Percentiles rank a stretch among this genome's conserved stretches.
These are phyloP conservation scores for Aspergillus tubingensis DNA, from an alignment of 2,329 filamentous ascomycete species.

Conservation along the genomic window DNA sequence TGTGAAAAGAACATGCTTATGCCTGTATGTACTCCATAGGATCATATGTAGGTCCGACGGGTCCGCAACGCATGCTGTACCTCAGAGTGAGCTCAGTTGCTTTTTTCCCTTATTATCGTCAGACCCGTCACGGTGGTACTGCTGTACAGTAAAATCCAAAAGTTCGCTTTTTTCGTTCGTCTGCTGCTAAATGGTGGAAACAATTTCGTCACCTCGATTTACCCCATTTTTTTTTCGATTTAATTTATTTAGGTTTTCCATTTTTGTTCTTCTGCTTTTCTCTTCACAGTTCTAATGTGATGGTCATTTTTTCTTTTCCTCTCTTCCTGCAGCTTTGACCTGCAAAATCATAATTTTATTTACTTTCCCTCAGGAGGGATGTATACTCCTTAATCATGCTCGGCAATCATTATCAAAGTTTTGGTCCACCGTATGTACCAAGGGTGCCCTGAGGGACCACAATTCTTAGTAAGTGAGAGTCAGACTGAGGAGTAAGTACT, in stretches of 20 bases:
- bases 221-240: background rate
- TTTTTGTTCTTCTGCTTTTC: slow-evolving; percentile 9
- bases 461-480: too few relatives aligned
- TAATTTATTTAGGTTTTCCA: slow-evolving; percentile 7
- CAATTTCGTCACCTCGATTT: background rate
- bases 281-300: background rate
- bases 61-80: slow-evolving; percentile 11
- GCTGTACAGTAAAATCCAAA: background rate
- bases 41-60: slow-evolving; percentile 10
- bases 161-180: background rate
- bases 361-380: background rate
- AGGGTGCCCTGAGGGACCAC: background rate
- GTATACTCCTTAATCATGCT: background rate
- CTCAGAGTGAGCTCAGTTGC: slow-evolving; percentile 7
- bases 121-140: slow-evolving; percentile 5
- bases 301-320: background rate
- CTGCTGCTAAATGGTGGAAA: background rate
- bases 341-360: background rate
- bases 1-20: background rate
- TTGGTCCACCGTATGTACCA: background rate
- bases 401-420: background rate
- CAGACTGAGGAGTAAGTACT: too few relatives aligned
- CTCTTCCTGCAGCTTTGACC: background rate
- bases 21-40: slow-evolving; percentile 5
- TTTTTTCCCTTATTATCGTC: slow-evolving; percentile 10